Base-by-base conservation (phyloP, 805 yeast genomes). In the Scheffersomyces ergatensis region DNA sequence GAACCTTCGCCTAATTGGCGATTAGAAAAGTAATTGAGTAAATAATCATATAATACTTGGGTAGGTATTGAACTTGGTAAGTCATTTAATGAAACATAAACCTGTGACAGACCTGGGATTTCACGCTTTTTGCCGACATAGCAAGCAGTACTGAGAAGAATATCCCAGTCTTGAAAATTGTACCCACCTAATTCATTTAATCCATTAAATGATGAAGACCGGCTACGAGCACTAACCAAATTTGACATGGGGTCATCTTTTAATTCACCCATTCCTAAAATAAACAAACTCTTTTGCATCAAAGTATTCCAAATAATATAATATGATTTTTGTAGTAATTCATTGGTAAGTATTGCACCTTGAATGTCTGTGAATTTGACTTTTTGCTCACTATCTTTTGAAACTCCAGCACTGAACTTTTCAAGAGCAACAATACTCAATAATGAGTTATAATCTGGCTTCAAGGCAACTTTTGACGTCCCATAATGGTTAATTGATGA, bases 341-440 rank as follows among this genome's bases (percentile, higher is more conserved):
- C 66, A 42, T 68, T 68, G 34, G 70, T 60, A 43, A 67, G 49
- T 5, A 68, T 51, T n/a, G 71, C 72, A 9, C 74, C 74, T 32
- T 55, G 50, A 27, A 63, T 49, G 19, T 57, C 51, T 11, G 54
- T 44, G 36, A 30, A 55, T 31, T 54, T 34, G 15, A 34, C 29
- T n/a, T 39, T 38, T 8, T 42, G 38, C 17, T 44, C 41, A 8
- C 5, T 19, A 13, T 36, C 21, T 23, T 17, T 23, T 3, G 32
- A 19, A 13, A 13, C 15, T 24, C 34, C 36, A 13, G 53, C 60
- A 17, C 18, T n/a, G 12, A 24, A 38, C 29, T 43, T 38, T 34
- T 42, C 45, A 38, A 34, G 8, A 12, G 23, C 12, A 6, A 40
- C 20, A 26, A 37, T 33, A 42, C 35, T 20, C 25, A 44, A 35